These are phyloP conservation scores for Ogataea dorogensis DNA, from an alignment of 805 yeast genomes.

Conservation along the genomic window DNA sequence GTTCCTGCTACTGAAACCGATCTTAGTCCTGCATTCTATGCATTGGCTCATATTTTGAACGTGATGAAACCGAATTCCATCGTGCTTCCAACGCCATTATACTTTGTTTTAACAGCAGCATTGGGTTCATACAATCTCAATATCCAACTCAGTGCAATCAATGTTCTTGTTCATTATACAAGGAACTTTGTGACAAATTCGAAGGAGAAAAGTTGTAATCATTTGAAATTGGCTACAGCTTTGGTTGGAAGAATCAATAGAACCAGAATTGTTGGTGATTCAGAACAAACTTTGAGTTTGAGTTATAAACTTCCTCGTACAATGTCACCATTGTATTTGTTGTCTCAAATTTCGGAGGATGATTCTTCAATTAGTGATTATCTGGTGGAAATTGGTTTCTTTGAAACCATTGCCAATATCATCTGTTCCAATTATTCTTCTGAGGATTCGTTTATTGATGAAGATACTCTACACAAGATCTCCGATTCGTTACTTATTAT, in stretches of 20 bases:
- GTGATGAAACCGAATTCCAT: conserved; percentile 3
- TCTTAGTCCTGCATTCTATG: conserved; percentile 28
- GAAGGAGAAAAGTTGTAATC: conserved; percentile 18
- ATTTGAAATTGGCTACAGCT: conserved; percentile 25
- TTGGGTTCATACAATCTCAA: conserved; percentile 25
- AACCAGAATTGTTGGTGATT: conserved; percentile 19
- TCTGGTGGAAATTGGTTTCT: conserved; percentile 33
- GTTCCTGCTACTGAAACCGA: conserved; percentile 22
- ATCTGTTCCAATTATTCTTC: conserved; percentile 28
- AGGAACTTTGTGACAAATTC: conserved; percentile 16
- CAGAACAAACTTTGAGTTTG: conserved; percentile 20
- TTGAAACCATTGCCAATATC: conserved; percentile 34
- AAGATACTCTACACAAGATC: conserved; percentile 32
- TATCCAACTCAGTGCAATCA: conserved; percentile 27
- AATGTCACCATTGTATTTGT: conserved; percentile 35
- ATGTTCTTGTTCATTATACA: conserved; percentile 30
- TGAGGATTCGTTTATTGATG: conserved; percentile 26
- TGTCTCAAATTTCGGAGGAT: conserved; percentile 36
- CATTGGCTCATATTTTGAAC: conserved; percentile 25
- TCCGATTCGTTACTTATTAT: conserved; percentile 37
- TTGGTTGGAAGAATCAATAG: conserved; percentile 24
- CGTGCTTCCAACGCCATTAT: conserved; percentile 28
- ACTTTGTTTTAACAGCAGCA: conserved; percentile 27
- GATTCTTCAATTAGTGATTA: conserved; percentile 35
- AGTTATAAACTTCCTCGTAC: conserved; percentile 26